Evolutionary conservation across 2,329 filamentous ascomycete genomes (phyloP).

Genomic region (Raffaelea albimanens): DNA sequence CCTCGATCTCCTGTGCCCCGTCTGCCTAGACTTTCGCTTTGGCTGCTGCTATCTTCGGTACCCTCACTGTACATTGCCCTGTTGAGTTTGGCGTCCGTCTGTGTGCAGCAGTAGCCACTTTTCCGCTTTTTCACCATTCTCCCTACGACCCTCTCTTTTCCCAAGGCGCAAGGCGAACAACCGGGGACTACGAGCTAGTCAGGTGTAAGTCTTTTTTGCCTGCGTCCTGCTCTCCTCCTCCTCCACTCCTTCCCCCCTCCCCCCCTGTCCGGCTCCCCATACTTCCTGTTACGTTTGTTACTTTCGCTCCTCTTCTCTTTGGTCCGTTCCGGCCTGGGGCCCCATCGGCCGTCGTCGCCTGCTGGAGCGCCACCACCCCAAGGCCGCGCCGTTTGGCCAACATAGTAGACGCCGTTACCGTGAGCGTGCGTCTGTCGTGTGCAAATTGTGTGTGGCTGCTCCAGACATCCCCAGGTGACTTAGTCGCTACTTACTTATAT

Average conservation of each 20-base stretch:
- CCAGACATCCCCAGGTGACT: not conserved
- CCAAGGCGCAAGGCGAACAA: too few relatives aligned
- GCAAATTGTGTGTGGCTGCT: not conserved
- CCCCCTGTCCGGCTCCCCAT: not conserved
- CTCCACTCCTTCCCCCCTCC: not conserved
- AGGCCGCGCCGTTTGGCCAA: not conserved
- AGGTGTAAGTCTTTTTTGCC: too few relatives aligned
- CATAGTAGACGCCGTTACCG: not conserved
- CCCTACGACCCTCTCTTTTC: not conserved
- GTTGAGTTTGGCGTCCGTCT: not conserved
- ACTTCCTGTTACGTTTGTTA: not conserved
- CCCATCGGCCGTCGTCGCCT: too few relatives aligned
- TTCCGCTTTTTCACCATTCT: too few relatives aligned
- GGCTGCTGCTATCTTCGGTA: not conserved
- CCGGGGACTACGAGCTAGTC: too few relatives aligned
- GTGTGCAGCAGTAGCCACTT: not conserved
- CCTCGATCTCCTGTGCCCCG: too few relatives aligned
- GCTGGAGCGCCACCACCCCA: too few relatives aligned
- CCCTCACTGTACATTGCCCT: not conserved
- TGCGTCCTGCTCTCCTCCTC: not conserved
- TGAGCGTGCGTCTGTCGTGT: not conserved
- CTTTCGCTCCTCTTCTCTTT: not conserved
- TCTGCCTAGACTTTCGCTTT: not conserved
- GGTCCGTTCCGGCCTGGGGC: not conserved
- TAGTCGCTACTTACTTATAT: not conserved